Percentiles rank a stretch among this genome's conserved stretches.
These are phyloP conservation scores for Dispira parvispora DNA, from an alignment of 192 early-diverging fungal species.

Conservation along the genomic window DNA sequence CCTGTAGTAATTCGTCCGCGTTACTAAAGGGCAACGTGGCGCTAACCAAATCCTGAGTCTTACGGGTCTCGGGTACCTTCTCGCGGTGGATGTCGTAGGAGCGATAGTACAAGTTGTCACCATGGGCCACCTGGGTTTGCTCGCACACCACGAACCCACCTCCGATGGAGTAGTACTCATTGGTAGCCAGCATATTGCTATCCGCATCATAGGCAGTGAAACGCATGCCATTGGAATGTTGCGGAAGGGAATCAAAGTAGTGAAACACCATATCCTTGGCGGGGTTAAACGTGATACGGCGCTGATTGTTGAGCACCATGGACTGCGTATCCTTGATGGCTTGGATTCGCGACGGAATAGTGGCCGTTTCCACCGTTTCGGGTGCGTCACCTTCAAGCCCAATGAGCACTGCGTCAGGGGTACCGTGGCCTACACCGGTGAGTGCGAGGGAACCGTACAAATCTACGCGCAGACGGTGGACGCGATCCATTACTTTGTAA, in stretches of 20 bases:
- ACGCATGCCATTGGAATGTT: conserved; percentile 93
- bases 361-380: conserved; percentile 66
- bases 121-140: conserved; percentile 58
- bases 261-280: conserved; percentile 78
- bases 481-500: conserved; percentile 22
- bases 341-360: conserved; percentile 54
- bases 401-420: conserved; percentile 76
- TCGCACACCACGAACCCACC: conserved; percentile 95
- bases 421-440: conserved; percentile 92
- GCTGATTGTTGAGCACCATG: conserved; percentile 53
- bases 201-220: conserved; percentile 70
- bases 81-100: conserved; percentile 24
- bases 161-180: conserved; percentile 93
- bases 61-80: conserved; percentile 27
- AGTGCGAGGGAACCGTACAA: conserved; percentile 86
- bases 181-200: conserved; percentile 76
- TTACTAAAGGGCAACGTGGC: conserved; percentile 74
- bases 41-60: conserved; percentile 50
- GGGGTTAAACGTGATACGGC: conserved; percentile 69
- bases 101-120: conserved; percentile 47
- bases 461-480: conserved; percentile 53
- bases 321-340: conserved; percentile 55
- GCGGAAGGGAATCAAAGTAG: conserved; percentile 68
- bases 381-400: conserved; percentile 83
- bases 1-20: conserved; percentile 54